Percentiles rank a stretch among this genome's conserved stretches.
These are phyloP conservation scores for Phytophthora lateralis DNA, from an alignment of 352 stramenopile species.

Conservation along the genomic window DNA sequence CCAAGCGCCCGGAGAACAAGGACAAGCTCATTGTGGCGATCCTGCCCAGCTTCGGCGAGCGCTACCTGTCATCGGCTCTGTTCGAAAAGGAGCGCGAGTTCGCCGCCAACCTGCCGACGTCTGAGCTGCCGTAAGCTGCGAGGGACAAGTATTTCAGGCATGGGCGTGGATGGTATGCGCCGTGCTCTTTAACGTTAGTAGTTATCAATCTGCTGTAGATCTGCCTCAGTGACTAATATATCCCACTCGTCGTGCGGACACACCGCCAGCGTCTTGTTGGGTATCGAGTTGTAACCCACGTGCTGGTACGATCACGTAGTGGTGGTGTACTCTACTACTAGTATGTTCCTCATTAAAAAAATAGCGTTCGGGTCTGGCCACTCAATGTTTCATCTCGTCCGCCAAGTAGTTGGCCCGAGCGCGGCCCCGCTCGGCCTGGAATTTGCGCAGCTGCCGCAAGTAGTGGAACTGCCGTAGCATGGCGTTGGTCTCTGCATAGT, in stretches of 20 bases:
- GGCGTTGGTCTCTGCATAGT: slow-evolving; percentile 61
- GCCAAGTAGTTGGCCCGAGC: slow-evolving; percentile 49
- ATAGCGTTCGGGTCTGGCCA: not conserved
- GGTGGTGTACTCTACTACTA: no score
- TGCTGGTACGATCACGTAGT: not conserved
- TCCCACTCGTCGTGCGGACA: not conserved
- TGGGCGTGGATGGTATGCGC: not conserved
- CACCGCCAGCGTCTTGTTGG: no score
- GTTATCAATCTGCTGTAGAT: slow-evolving; percentile 26
- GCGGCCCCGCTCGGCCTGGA: slow-evolving; percentile 64
- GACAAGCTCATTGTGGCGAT: slow-evolving; percentile 91
- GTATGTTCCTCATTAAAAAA: not conserved
- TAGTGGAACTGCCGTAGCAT: slow-evolving; percentile 79
- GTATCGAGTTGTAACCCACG: not conserved
- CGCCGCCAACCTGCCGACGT: slow-evolving; percentile 61
- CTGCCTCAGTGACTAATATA: slow-evolving; percentile 13
- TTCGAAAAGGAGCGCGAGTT: slow-evolving; percentile 79
- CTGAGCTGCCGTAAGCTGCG: slow-evolving; percentile 29
- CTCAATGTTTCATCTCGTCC: slow-evolving; percentile 7
- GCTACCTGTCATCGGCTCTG: slow-evolving; percentile 78
- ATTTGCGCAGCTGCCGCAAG: slow-evolving; percentile 73
- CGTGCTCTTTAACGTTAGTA: slow-evolving; percentile 28
- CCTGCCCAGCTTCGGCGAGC: slow-evolving; percentile 89
- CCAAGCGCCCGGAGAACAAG: slow-evolving; percentile 74
- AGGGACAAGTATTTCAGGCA: not conserved